These are phyloP conservation scores for Aquanectria penicillioides DNA, from an alignment of 2,329 filamentous ascomycete genomes.

Conservation along the genomic window DNA sequence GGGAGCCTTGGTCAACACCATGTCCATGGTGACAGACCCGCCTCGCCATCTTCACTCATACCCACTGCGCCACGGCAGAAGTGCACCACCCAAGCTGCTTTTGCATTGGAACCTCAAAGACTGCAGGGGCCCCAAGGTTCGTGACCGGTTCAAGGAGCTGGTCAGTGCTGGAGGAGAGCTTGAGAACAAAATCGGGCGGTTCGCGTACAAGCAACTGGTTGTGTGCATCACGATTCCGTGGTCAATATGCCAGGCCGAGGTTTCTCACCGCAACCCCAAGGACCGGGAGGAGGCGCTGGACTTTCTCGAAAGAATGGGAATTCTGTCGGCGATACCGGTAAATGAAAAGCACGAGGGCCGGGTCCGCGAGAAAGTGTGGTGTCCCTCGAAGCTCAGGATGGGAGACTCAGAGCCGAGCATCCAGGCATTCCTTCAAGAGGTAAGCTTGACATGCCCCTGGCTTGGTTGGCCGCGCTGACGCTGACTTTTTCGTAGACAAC, in stretches of 20 bases:
- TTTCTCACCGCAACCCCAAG: neutral
- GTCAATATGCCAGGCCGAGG: conserved; percentile 9
- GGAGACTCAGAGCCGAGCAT: conserved; percentile 13
- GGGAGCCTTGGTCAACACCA: conserved; percentile 14
- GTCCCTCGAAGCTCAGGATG: conserved; percentile 15
- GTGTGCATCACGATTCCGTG: conserved; percentile 21
- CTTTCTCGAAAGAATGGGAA: conserved; percentile 19
- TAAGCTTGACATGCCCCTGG: neutral
- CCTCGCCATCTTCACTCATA: conserved; percentile 21
- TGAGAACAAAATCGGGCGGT: conserved; percentile 7
- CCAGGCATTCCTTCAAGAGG: conserved; percentile 22
- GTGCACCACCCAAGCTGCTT: conserved; percentile 4
- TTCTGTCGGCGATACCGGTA: conserved; percentile 8
- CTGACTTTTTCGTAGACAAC: conserved; percentile 11
- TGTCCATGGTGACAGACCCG: conserved; percentile 20
- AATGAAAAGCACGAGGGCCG: neutral
- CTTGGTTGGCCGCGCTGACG: no score
- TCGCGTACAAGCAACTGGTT: conserved; percentile 25
- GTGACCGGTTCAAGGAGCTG: conserved; percentile 19
- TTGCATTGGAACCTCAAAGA: conserved; percentile 17
- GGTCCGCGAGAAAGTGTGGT: conserved; percentile 14
- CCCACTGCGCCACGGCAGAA: conserved; percentile 16
- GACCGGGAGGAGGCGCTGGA: conserved; percentile 15
- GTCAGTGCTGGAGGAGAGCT: conserved; percentile 12
- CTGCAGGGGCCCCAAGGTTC: conserved; percentile 6